Evolutionary conservation across 1,139 yeast genomes (phyloP), one percentile per base, ranked within the genome.

Genomic region (Torulaspora globosa): DNA sequence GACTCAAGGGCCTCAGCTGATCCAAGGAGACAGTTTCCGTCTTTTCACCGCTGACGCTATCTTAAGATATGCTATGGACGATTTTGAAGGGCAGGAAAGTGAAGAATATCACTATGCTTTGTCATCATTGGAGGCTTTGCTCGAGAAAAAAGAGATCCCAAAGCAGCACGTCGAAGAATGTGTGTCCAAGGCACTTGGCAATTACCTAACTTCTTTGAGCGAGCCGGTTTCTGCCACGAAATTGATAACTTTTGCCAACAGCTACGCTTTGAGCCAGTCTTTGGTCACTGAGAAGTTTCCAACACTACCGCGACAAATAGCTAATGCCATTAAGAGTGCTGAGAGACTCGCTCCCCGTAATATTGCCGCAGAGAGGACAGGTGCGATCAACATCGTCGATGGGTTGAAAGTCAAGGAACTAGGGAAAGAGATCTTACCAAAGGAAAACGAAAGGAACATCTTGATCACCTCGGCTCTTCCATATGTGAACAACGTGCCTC

Each of bases 401-500:
- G 78, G 76, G 8, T 68, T 66, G 47, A 60, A 68, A 18, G 75
- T 75, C 14, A 69, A 69, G 49, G 54, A 70, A 24, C 51, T 43
- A 19, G 59, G 46, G 21, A 45, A 42, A 11, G 66, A 68, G 47
- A 70, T 78, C 48, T 60, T 74, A 47, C 97, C 97, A 48, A 78
- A 78, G 56, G 71, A 76, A 15, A 78, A 77, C 44, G 85, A 85
- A 69, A 77, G 85, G 63, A 92, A 92, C 67, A 78, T 92, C 47
- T 74, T 92, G 57, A 82, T 92, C 62, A 90, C 98, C 1, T 90
- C 97, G 19, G 97, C 99, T 28, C 78, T 92, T 60, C 99, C 99
- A 11, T 92, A 92, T 61, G 98, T 92, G 48, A 92, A 92, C 71
- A 92, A 92, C 63, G 98, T 92, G 47, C 99, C 99, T 41, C 99